These are phyloP conservation scores for Penicillium maclennaniae DNA, from an alignment of 495 filamentous ascomycete genomes.

Conservation along the genomic window DNA sequence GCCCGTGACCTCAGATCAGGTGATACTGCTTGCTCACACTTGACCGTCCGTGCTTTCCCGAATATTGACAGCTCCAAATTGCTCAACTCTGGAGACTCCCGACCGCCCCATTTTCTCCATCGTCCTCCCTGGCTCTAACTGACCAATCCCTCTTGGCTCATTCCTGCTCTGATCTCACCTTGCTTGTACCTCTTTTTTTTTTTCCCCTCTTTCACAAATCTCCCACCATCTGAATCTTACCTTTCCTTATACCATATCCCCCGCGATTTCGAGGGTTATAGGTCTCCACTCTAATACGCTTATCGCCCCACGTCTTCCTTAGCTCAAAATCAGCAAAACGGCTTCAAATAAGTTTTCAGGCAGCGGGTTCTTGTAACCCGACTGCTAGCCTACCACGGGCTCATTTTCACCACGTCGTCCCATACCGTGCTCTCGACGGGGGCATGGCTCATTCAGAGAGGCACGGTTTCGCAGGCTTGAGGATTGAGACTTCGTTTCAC, in stretches of 20 bases:
- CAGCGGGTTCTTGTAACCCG: slow-evolving; percentile 25
- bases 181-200: slow-evolving; percentile 4
- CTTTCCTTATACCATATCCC: not conserved
- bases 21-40: not conserved
- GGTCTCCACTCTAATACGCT: slow-evolving; percentile 16
- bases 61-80: not conserved
- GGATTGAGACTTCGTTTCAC: slow-evolving; percentile 42
- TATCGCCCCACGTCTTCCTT: slow-evolving; percentile 22
- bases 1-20: not conserved
- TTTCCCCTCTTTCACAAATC: not conserved
- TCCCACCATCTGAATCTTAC: not conserved
- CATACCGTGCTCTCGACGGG: slow-evolving; percentile 21
- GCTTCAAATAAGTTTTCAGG: slow-evolving; percentile 1
- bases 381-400: slow-evolving; percentile 22
- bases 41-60: slow-evolving; percentile 17
- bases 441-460: slow-evolving; percentile 43
- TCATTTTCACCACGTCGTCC: slow-evolving; percentile 11
- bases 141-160: slow-evolving; percentile 17
- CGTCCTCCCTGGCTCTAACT: slow-evolving; percentile 4
- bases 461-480: slow-evolving; percentile 37
- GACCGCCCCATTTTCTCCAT: not conserved
- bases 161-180: slow-evolving; percentile 16
- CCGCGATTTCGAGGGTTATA: slow-evolving; percentile 9
- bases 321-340: slow-evolving; percentile 8
- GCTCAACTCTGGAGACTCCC: slow-evolving; percentile 1